phyloP scores from a whole-genome alignment of 1,284 basidiomycete genomes.

The Coniophora puteana region DNA sequence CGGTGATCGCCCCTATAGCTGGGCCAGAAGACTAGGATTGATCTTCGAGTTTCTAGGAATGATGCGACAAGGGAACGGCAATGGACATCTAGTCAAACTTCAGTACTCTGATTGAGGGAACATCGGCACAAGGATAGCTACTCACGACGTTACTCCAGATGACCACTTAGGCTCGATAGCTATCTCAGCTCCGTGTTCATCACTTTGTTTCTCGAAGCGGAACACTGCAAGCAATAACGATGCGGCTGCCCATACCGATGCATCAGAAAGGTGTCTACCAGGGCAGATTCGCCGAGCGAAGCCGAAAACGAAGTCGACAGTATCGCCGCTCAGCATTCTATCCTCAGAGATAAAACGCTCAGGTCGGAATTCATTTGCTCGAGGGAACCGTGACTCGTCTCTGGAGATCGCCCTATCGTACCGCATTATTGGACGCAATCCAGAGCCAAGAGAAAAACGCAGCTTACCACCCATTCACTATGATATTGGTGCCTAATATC shows the following conservation, averaged over 20 bases:
- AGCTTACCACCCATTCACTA: neutral
- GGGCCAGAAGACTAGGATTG: too few relatives aligned
- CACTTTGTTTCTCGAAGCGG: slow-evolving; percentile 24
- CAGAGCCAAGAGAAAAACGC: neutral
- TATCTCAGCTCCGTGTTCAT: slow-evolving; percentile 23
- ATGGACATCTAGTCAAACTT: neutral
- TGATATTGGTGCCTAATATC: neutral
- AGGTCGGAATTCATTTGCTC: neutral
- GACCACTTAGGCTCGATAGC: slow-evolving; percentile 24
- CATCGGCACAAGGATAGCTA: too few relatives aligned
- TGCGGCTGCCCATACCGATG: slow-evolving; percentile 28
- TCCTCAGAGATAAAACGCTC: neutral
- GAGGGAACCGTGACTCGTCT: neutral
- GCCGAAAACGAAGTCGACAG: neutral
- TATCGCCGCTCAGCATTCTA: neutral
- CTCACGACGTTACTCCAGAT: slow-evolving; percentile 27
- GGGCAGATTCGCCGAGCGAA: slow-evolving; percentile 7
- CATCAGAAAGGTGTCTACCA: slow-evolving; percentile 27
- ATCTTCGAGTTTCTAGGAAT: neutral
- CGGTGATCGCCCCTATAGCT: too few relatives aligned
- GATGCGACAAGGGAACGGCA: neutral
- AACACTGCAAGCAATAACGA: slow-evolving; percentile 28
- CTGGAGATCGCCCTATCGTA: neutral
- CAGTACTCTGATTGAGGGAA: too few relatives aligned
- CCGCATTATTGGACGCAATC: neutral